Evolutionary conservation across 805 yeast genomes (phyloP).

Genomic region (Hanseniaspora guilliermondii): DNA sequence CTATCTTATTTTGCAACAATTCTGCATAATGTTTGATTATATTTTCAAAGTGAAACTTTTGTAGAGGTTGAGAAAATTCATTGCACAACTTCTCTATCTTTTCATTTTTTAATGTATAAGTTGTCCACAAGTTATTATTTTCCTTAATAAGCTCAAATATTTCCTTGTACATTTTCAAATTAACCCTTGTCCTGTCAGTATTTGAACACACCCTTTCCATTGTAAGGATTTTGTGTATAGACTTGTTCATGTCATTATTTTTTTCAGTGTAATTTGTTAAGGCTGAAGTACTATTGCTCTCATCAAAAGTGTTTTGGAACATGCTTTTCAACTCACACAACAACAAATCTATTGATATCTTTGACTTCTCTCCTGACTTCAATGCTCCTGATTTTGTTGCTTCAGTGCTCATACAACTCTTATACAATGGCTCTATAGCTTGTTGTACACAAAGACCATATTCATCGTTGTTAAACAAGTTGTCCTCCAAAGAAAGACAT

Average conservation of each 20-base stretch:
- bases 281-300: background rate
- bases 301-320: background rate
- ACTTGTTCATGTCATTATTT: background rate
- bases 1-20: background rate
- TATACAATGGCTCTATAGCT: background rate
- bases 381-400: background rate
- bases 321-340: slow-evolving; percentile 3
- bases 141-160: background rate
- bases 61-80: background rate
- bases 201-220: background rate
- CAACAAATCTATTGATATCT: background rate
- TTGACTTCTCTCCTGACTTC: background rate
- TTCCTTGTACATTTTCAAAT: background rate
- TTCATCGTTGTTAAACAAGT: background rate
- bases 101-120: background rate
- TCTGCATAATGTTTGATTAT: background rate
- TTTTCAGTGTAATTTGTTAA: background rate
- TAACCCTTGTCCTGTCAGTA: background rate
- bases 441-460: background rate
- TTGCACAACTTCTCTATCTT: background rate
- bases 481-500: background rate
- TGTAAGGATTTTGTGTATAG: background rate
- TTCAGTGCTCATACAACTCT: background rate
- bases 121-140: slow-evolving; percentile 4
- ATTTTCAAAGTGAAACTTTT: slow-evolving; percentile 1